These are phyloP conservation scores for Sherardia arvensis DNA, from an alignment of 257 asterid species.

Conservation along the genomic window DNA sequence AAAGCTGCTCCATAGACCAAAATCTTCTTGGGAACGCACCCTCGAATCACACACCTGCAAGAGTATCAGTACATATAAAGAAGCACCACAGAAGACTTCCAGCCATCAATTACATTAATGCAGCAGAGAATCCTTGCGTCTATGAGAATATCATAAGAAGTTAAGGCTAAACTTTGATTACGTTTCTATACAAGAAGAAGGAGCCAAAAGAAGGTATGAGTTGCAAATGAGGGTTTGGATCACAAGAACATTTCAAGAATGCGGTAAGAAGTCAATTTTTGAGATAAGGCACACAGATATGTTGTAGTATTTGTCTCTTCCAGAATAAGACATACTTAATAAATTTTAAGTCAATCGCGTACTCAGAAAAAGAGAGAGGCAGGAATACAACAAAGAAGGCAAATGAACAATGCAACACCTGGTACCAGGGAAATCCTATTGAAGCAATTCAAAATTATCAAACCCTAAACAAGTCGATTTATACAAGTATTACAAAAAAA, in stretches of 20 bases:
- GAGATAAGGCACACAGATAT: not conserved
- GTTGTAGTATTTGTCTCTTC: not conserved
- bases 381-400: not conserved
- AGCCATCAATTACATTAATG: not conserved
- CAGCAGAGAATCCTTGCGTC: no score
- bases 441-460: not conserved
- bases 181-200: not conserved
- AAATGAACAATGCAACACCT: not conserved
- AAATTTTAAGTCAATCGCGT: not conserved
- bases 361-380: no score
- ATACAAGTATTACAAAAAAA: no score
- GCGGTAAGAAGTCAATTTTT: not conserved
- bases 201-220: not conserved
- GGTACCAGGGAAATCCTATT: not conserved
- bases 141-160: not conserved
- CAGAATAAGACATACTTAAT: not conserved
- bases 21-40: slow-evolving; percentile 99
- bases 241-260: not conserved
- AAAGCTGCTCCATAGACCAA: slow-evolving; percentile 91
- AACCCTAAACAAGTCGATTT: not conserved
- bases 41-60: slow-evolving; percentile 96
- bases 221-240: not conserved
- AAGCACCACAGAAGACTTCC: slow-evolving; percentile 2
- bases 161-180: not conserved
- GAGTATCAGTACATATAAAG: slow-evolving; percentile 10